A percentile compares a stretch with the other conserved stretches of the same genome.
Evolutionary conservation across 140 eudicot genomes (phyloP).

Genomic region (Stevia rebaudiana): DNA sequence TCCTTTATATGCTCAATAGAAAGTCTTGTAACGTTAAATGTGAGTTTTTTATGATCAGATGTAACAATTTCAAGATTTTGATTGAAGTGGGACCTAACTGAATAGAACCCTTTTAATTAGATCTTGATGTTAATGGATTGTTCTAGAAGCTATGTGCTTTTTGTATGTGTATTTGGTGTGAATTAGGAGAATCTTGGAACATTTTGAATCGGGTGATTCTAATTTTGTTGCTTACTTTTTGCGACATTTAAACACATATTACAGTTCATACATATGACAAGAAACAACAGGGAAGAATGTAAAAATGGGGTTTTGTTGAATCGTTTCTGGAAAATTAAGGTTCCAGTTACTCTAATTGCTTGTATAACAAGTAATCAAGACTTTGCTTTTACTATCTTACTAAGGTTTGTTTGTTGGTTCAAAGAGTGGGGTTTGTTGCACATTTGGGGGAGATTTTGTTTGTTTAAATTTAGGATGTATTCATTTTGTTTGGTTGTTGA

Average conservation of each 20-base stretch:
- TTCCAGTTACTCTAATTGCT: constrained; percentile 8
- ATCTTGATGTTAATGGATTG: constrained; percentile 39
- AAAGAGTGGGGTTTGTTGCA: constrained; percentile 32
- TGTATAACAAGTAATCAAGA: constrained; percentile 24
- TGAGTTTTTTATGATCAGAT: constrained; percentile 18
- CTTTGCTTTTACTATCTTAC: constrained; percentile 35
- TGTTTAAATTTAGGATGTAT: not conserved
- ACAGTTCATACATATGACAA: constrained; percentile 19
- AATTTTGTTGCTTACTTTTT: constrained; percentile 33
- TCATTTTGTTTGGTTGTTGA: not conserved
- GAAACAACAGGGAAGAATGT: constrained; percentile 12
- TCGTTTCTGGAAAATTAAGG: constrained; percentile 17
- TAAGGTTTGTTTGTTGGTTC: constrained; percentile 41
- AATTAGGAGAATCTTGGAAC: constrained; percentile 38
- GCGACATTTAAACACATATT: constrained; percentile 10
- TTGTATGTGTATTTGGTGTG: constrained; percentile 27
- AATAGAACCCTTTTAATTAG: constrained; percentile 42
- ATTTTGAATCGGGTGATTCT: constrained; percentile 33
- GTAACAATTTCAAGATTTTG: constrained; percentile 20
- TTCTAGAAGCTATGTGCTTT: constrained; percentile 33
- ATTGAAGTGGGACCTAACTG: constrained; percentile 54
- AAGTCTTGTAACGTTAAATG: constrained; percentile 10
- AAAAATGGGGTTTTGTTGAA: constrained; percentile 25
- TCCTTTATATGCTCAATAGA: no score
- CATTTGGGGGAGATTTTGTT: constrained; percentile 16